Evolutionary conservation across 495 filamentous ascomycete species (phyloP).

Genomic region (Ascobolus immersus): DNA sequence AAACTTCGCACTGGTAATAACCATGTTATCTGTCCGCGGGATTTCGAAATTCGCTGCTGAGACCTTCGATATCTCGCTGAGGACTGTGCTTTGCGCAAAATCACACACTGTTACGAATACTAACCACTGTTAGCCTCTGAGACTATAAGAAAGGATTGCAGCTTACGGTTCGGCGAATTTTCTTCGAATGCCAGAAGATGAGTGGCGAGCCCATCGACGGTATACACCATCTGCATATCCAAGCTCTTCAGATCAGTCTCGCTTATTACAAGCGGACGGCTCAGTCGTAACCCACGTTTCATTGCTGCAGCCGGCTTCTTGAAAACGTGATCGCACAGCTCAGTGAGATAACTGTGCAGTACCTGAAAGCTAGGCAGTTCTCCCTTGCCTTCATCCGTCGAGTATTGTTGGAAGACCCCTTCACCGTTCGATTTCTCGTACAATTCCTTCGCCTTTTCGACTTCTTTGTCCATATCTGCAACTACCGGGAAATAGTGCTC

Average conservation of each 20-base stretch:
- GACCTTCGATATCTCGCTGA: too few relatives aligned
- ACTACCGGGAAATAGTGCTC: conserved; percentile 10
- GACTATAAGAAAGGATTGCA: too few relatives aligned
- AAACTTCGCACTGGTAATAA: too few relatives aligned
- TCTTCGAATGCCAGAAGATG: too few relatives aligned
- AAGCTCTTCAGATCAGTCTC: conserved; percentile 9
- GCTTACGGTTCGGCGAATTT: too few relatives aligned
- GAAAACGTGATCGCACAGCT: conserved; percentile 31
- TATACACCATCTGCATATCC: conserved; percentile 19
- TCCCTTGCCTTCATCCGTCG: conserved; percentile 7
- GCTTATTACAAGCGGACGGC: conserved; percentile 23
- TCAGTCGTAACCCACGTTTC: conserved; percentile 29
- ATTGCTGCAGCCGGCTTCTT: conserved; percentile 32
- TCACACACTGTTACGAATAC: too few relatives aligned
- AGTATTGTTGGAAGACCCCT: conserved; percentile 14
- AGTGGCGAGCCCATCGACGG: too few relatives aligned
- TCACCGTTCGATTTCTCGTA: conserved; percentile 15
- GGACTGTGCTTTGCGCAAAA: too few relatives aligned
- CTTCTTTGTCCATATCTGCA: conserved; percentile 2
- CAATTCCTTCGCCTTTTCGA: conserved; percentile 7
- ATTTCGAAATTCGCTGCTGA: too few relatives aligned
- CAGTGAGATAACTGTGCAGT: conserved; percentile 24
- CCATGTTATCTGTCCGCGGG: too few relatives aligned
- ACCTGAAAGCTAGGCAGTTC: conserved; percentile 20
- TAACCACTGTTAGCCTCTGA: too few relatives aligned